Conservation (phyloP, 345 rosid genomes). For the Raphanus raphanistrum region DNA sequence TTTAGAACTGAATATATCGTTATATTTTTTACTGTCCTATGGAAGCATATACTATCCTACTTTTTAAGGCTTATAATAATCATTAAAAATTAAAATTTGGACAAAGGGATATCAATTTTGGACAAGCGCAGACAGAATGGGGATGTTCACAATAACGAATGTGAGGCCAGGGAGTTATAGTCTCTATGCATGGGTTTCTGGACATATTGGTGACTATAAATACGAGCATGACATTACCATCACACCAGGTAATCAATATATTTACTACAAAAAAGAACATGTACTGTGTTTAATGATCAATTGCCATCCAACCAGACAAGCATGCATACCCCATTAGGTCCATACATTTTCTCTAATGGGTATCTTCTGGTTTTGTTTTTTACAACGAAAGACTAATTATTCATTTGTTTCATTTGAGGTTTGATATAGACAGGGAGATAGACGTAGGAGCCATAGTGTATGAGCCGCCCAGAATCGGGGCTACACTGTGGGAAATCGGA, state of each 20-base stretch:
- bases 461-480: conserved; percentile 73
- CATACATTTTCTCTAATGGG: background rate
- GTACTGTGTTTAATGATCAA: background rate
- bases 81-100: background rate
- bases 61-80: background rate
- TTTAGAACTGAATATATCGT: background rate
- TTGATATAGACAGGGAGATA: conserved; percentile 43
- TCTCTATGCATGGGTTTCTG: conserved; percentile 73
- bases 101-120: conserved; percentile 89
- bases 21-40: too few species aligned
- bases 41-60: too few species aligned
- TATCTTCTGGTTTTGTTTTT: background rate
- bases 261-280: background rate
- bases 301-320: background rate
- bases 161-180: conserved; percentile 61
- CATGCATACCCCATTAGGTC: background rate
- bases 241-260: conserved; percentile 50
- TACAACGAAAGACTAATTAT: background rate
- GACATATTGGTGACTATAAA: conserved; percentile 67
- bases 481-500: conserved; percentile 87
- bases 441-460: conserved; percentile 49
- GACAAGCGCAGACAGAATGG: conserved; percentile 53
- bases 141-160: conserved; percentile 59
- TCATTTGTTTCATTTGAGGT: background rate
- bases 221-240: conserved; percentile 42